Percentiles rank a stretch among this genome's conserved stretches.
These are phyloP conservation scores for Cercospora citrullina DNA, from an alignment of 2,329 filamentous ascomycete species.

Conservation along the genomic window DNA sequence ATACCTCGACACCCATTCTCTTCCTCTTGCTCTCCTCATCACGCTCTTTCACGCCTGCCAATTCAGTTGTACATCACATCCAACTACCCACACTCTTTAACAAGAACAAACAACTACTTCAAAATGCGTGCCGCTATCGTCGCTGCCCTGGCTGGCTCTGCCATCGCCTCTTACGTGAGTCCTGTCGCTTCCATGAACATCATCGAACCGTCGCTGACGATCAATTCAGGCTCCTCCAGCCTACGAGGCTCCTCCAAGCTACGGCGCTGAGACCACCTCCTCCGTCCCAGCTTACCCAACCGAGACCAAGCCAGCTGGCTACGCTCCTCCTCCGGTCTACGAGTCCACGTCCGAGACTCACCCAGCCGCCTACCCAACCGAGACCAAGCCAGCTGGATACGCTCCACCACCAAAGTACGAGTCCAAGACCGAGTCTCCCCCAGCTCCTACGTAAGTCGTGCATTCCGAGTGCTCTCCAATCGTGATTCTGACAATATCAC, in stretches of 20 bases:
- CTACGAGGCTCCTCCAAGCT: slow-evolving; percentile 15
- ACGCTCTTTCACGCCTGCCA: slow-evolving; percentile 12
- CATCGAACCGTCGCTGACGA: not conserved
- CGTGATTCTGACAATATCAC: not conserved
- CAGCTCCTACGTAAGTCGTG: not conserved
- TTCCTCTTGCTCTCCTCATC: slow-evolving; percentile 8
- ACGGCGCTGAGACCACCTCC: not conserved
- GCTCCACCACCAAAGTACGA: not conserved
- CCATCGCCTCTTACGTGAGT: slow-evolving; percentile 37
- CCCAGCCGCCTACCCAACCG: slow-evolving; percentile 20
- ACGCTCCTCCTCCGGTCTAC: not conserved
- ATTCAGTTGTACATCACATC: slow-evolving; percentile 8
- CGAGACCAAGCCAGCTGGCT: not conserved
- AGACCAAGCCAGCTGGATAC: slow-evolving; percentile 1
- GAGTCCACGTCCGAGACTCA: slow-evolving; percentile 6
- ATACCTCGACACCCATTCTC: slow-evolving; percentile 5
- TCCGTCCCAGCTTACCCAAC: slow-evolving; percentile 1
- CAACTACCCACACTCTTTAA: slow-evolving; percentile 23
- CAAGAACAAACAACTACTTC: slow-evolving; percentile 11
- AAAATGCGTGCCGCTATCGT: slow-evolving; percentile 45
- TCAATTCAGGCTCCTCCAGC: slow-evolving; percentile 4
- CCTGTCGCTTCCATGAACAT: not conserved
- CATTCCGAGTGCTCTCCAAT: not conserved
- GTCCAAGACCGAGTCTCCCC: not conserved
- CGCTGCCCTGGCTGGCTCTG: slow-evolving; percentile 43